Evolutionary conservation across 768 basidiomycete species (phyloP), one percentile per base, ranked within the genome.

Genomic region (Lactarius vividus): DNA sequence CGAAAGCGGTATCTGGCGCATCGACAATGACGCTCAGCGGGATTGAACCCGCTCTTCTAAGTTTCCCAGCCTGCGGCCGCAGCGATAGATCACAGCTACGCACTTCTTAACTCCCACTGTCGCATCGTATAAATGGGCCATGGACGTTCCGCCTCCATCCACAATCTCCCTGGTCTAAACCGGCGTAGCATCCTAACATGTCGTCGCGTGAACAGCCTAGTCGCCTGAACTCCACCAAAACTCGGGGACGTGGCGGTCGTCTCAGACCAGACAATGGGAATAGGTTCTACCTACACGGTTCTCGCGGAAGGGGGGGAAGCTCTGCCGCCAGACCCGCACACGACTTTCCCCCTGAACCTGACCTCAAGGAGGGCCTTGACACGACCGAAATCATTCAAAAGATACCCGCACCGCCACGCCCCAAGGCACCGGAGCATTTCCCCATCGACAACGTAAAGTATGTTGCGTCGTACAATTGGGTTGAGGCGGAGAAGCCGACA

Each of bases 381-480:
- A 57, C 44, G 2, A 59, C 62, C 15, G 40, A 8, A 15, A 11
- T 46, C 15, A 57, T 69, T 15, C 62, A 67, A 33, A 63, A 18
- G 5, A 42, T 70, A 23, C 40, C 33, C 10, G 10, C 8, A 1
- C 65, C 65, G 2, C 2, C 35, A 6, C 53, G 28, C n/a, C 54
- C 29, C 6, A 46, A 37, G 0, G 15, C 18, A 20, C 33, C 29
- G 0, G 15, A 60, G 9, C 10, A 58, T 2, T 16, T 69, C 18
- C 59, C 60, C 4, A 66, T 73, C 15, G 52, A 64, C n/a, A 67
- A 75, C 52, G 63, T 73, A 15, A 26, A 70, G 31, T 72, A 73
- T 28, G 56, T 77, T 11, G 71, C 72, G 29, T 77, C 76, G 6
- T 77, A 77, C 68, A 74, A 66, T 57, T 77, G 76, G 76, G 42